Percentiles rank a stretch among this genome's conserved stretches.
phyloP scores from a whole-genome alignment of 371 early-diverging fungal species.

The Scutellospora calospora region DNA sequence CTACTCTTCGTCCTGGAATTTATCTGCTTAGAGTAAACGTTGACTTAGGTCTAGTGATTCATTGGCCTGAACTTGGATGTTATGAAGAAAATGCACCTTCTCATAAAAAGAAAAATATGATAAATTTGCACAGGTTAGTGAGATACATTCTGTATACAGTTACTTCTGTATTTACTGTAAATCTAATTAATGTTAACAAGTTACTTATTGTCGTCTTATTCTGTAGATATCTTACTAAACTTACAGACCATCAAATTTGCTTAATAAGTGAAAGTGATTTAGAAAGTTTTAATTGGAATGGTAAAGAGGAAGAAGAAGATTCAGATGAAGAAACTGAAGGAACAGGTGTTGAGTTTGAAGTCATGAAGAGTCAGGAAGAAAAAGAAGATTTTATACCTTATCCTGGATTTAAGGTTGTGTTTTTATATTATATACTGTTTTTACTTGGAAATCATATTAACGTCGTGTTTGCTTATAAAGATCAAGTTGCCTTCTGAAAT shows the following conservation, averaged over 20 bases:
- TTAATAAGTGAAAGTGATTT: constrained; percentile 29
- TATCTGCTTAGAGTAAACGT: constrained; percentile 14
- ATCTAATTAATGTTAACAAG: background rate
- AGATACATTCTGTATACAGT: too few species aligned
- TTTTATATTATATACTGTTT: background rate
- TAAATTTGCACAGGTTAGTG: constrained; percentile 29
- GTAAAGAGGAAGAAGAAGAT: background rate
- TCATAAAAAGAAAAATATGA: constrained; percentile 35
- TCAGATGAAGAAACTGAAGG: background rate
- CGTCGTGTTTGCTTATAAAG: too few species aligned
- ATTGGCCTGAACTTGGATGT: constrained; percentile 38
- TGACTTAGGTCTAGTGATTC: constrained; percentile 18
- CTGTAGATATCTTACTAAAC: constrained; percentile 31
- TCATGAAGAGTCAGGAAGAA: constrained; percentile 36
- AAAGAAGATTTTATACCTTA: background rate
- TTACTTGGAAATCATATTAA: too few species aligned
- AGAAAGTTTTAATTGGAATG: constrained; percentile 14
- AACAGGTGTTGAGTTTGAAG: background rate
- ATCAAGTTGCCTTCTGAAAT: too few species aligned
- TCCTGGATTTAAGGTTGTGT: constrained; percentile 15
- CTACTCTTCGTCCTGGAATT: constrained; percentile 11
- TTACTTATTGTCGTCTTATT: background rate
- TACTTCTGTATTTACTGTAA: background rate
- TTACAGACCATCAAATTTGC: constrained; percentile 28
- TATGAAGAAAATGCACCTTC: constrained; percentile 27